phyloP scores from a whole-genome alignment of 306 rosid genomes.

The Vachellia collinsii region DNA sequence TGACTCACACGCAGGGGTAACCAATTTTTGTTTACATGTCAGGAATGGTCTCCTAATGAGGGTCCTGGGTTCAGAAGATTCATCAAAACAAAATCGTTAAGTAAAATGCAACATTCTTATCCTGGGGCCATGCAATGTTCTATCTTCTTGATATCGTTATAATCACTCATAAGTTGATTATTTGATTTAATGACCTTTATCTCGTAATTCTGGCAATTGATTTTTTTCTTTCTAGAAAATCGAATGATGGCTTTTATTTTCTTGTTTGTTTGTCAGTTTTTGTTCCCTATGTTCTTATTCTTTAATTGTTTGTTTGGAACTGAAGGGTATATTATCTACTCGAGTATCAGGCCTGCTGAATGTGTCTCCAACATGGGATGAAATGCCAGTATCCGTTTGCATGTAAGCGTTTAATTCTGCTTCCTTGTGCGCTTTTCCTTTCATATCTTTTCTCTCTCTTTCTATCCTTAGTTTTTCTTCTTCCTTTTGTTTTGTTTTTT shows the following conservation, averaged over 20 bases:
- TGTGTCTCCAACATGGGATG: constrained; percentile 52
- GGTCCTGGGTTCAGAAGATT: constrained; percentile 45
- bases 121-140: constrained; percentile 16
- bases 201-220: constrained; percentile 22
- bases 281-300: neutral
- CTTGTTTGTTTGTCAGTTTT: neutral
- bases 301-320: constrained; percentile 23
- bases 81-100: neutral
- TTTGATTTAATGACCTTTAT: neutral
- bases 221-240: constrained; percentile 22
- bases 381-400: constrained; percentile 28
- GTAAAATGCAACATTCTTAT: neutral
- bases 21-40: constrained; percentile 23
- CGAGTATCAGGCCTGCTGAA: constrained; percentile 37
- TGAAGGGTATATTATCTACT: constrained; percentile 37
- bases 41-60: constrained; percentile 40
- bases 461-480: neutral
- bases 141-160: constrained; percentile 25
- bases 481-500: no score
- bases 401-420: constrained; percentile 41
- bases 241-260: constrained; percentile 7
- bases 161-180: neutral
- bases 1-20: neutral
- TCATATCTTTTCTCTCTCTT: neutral
- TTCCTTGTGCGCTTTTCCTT: neutral